These are phyloP conservation scores for Sugiyamaella japonica DNA, from an alignment of 1,139 yeast species.

Conservation along the genomic window DNA sequence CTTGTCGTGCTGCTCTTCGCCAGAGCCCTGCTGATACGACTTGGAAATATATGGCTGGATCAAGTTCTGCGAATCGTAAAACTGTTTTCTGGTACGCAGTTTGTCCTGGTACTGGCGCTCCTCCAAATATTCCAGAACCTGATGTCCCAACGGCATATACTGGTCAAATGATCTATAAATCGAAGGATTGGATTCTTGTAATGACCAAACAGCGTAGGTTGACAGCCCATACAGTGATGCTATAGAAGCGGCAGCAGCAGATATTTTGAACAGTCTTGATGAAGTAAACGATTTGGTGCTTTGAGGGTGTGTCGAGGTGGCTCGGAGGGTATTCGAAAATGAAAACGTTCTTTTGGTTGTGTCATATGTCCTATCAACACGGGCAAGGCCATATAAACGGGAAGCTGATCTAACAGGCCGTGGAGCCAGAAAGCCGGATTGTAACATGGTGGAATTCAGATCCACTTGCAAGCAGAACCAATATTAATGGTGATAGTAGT, in stretches of 20 bases:
- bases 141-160: constrained; percentile 32
- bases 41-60: constrained; percentile 28
- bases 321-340: constrained; percentile 2
- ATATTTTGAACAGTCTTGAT: not conserved
- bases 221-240: not conserved
- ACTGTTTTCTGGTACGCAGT: constrained; percentile 24
- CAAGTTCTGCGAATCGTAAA: constrained; percentile 22
- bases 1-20: constrained; percentile 19
- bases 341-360: constrained; percentile 12
- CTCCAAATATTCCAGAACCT: constrained; percentile 32
- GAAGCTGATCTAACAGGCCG: not conserved
- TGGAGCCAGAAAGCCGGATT: not conserved
- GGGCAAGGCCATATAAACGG: no score
- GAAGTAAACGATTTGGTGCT: not conserved
- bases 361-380: not conserved
- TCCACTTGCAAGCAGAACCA: not conserved
- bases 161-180: constrained; percentile 26
- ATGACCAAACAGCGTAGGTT: constrained; percentile 8
- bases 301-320: not conserved
- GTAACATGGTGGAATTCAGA: not conserved
- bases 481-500: no score
- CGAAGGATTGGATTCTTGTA: constrained; percentile 13
- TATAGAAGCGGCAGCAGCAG: constrained; percentile 3
- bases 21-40: constrained; percentile 8
- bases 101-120: constrained; percentile 30